Evolutionary conservation across 176 grass and related monocot species (phyloP).

Genomic region (Themeda triandra): DNA sequence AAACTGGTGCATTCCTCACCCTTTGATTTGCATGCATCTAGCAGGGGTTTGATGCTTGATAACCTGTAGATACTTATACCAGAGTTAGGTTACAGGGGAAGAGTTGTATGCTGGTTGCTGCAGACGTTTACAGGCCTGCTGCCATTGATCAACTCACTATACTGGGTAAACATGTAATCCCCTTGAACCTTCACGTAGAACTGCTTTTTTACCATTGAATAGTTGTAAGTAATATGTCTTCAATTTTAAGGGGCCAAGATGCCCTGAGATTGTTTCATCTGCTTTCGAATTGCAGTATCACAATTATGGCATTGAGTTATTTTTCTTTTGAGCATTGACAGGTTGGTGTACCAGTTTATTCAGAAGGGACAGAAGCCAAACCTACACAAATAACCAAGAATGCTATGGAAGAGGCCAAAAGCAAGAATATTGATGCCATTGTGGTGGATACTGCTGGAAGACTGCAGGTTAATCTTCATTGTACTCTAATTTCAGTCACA

Average conservation of each 20-base stretch:
- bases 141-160: constrained; percentile 95
- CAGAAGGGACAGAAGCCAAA: constrained; percentile 68
- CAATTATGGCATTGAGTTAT: not conserved
- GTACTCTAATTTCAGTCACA: not conserved
- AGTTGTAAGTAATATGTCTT: not conserved
- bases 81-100: constrained; percentile 73
- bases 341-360: constrained; percentile 86
- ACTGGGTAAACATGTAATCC: constrained; percentile 73
- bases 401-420: constrained; percentile 83
- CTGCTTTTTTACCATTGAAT: not conserved
- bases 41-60: not conserved
- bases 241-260: not conserved
- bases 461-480: constrained; percentile 49
- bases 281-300: not conserved
- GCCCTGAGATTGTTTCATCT: not conserved
- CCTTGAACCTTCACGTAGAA: not conserved
- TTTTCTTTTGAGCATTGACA: constrained; percentile 39
- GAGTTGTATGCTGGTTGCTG: constrained; percentile 93
- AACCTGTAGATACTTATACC: constrained; percentile 39
- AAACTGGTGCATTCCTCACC: constrained; percentile 64
- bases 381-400: constrained; percentile 84
- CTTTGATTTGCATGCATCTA: constrained; percentile 1
- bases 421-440: constrained; percentile 72
- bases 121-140: constrained; percentile 98
- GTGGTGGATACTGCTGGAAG: constrained; percentile 95